These are phyloP conservation scores for Leucosporidium scottii DNA, from an alignment of 768 basidiomycete species.

Conservation along the genomic window DNA sequence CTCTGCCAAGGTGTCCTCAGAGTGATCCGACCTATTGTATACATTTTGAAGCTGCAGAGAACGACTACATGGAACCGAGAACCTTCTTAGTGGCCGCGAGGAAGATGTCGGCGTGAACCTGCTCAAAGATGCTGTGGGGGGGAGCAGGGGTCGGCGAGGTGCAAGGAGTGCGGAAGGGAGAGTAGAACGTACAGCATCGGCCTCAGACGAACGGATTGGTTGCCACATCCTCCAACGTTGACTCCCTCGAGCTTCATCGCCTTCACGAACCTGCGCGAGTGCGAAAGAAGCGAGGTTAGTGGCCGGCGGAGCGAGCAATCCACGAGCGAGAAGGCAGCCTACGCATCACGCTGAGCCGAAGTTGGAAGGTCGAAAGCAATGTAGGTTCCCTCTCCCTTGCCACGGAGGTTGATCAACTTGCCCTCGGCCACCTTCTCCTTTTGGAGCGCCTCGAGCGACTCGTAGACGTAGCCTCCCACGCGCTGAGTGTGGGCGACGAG, in stretches of 20 bases:
- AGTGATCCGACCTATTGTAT: no score
- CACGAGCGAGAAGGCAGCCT: neutral
- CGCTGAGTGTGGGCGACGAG: slow-evolving; percentile 42
- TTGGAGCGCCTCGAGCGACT: slow-evolving; percentile 30
- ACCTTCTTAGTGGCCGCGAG: slow-evolving; percentile 7
- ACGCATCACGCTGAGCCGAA: slow-evolving; percentile 37
- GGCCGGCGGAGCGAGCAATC: no score
- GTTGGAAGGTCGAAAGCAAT: slow-evolving; percentile 43
- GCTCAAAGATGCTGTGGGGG: slow-evolving; percentile 37
- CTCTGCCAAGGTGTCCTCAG: no score
- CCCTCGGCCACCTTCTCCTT: neutral
- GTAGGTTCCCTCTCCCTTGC: slow-evolving; percentile 44
- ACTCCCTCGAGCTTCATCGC: slow-evolving; percentile 42
- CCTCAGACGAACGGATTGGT: slow-evolving; percentile 29
- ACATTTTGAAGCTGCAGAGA: no score
- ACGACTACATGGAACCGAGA: neutral
- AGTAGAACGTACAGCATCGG: slow-evolving; percentile 17
- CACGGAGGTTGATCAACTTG: slow-evolving; percentile 34
- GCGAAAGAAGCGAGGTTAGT: neutral
- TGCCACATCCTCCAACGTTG: slow-evolving; percentile 43
- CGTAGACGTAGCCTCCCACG: slow-evolving; percentile 40
- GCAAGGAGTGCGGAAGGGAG: slow-evolving; percentile 19
- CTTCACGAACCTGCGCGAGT: slow-evolving; percentile 33
- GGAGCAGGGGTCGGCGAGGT: slow-evolving; percentile 33
- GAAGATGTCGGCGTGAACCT: slow-evolving; percentile 35